These are phyloP conservation scores for Anaeromyces robustus DNA, from an alignment of 192 early-diverging fungal species.

Conservation along the genomic window DNA sequence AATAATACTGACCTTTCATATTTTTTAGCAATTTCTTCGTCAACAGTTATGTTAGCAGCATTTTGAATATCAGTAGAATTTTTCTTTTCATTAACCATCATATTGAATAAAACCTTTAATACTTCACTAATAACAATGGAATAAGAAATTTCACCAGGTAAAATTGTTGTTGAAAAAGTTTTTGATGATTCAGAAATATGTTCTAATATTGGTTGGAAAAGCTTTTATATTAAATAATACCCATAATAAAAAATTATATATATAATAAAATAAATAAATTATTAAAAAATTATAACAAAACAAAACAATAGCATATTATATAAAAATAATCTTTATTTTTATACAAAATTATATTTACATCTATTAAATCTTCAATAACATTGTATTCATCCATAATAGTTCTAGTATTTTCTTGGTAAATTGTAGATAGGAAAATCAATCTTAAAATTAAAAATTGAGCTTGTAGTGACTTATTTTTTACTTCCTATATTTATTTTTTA, in stretches of 20 bases:
- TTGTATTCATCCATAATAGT: constrained; percentile 9
- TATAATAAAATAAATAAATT: too few relatives aligned
- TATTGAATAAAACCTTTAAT: constrained; percentile 25
- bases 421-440: constrained; percentile 53
- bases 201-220: constrained; percentile 21
- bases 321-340: too few relatives aligned
- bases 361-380: constrained; percentile 18
- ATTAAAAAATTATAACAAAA: too few relatives aligned
- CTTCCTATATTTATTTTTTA: constrained; percentile 6
- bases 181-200: constrained; percentile 15
- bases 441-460: constrained; percentile 42
- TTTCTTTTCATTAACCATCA: constrained; percentile 10
- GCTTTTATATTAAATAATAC: too few relatives aligned
- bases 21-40: neutral
- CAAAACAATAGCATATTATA: too few relatives aligned
- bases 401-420: constrained; percentile 4
- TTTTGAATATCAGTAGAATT: neutral
- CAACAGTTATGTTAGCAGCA: neutral
- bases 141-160: constrained; percentile 5
- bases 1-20: neutral
- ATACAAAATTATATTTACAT: constrained; percentile 12
- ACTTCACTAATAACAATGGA: constrained; percentile 13
- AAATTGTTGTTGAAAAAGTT: constrained; percentile 5
- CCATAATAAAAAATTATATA: too few relatives aligned
- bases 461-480: constrained; percentile 13